Percentiles rank a stretch among this genome's conserved stretches.
These are phyloP conservation scores for Candida nonsorbophila DNA, from an alignment of 805 yeast genomes.

Conservation along the genomic window DNA sequence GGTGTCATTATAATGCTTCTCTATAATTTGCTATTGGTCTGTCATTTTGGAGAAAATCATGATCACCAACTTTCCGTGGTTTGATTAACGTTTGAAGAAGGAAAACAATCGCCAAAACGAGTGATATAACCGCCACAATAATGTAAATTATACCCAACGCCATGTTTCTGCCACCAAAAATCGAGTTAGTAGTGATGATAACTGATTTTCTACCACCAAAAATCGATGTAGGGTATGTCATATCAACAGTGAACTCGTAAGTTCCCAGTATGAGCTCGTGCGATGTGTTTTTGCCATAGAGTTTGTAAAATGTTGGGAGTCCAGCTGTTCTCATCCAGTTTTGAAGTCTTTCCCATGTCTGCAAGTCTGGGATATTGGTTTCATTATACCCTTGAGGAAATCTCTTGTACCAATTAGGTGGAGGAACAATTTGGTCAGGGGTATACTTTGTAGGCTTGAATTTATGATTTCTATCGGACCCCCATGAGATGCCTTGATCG, in stretches of 20 bases:
- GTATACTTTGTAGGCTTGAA: conserved; percentile 70
- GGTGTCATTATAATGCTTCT: conserved; percentile 17
- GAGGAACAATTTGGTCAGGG: conserved; percentile 76
- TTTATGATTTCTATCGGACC: conserved; percentile 58
- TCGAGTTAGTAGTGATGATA: conserved; percentile 74
- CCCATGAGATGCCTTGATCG: conserved; percentile 76
- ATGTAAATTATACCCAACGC: conserved; percentile 81
- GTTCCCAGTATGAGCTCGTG: conserved; percentile 56
- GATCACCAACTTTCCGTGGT: conserved; percentile 85
- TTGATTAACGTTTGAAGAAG: conserved; percentile 74
- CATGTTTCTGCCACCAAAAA: conserved; percentile 84
- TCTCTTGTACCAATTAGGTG: conserved; percentile 80
- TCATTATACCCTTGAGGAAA: conserved; percentile 89
- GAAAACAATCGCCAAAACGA: conserved; percentile 69
- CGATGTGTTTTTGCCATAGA: conserved; percentile 69
- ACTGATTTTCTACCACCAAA: conserved; percentile 89
- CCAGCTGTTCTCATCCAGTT: conserved; percentile 99
- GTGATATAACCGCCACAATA: conserved; percentile 74
- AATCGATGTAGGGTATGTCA: conserved; percentile 75
- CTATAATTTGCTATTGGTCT: conserved; percentile 16
- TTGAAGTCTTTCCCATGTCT: conserved; percentile 78
- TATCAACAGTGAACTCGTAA: conserved; percentile 60
- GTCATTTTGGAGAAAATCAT: conserved; percentile 43
- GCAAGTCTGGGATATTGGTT: conserved; percentile 70
- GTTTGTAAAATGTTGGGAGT: conserved; percentile 79